These are phyloP conservation scores for Domatiomyces catenatus DNA, from an alignment of 2,329 filamentous ascomycete genomes.

Conservation along the genomic window DNA sequence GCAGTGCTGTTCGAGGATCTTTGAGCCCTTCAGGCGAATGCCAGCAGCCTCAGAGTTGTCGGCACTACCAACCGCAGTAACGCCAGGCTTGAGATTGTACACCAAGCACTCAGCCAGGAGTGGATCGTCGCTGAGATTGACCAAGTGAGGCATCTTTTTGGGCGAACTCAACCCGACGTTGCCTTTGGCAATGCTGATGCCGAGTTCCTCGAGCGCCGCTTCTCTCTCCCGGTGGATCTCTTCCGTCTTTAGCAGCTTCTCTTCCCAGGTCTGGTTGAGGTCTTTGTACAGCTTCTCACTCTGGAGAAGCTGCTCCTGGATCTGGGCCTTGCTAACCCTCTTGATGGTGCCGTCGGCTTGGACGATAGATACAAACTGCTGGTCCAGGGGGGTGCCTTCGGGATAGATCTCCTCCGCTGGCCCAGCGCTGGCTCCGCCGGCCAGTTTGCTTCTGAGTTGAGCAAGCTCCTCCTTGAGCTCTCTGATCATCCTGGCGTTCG, in stretches of 20 bases:
- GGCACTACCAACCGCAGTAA: constrained; percentile 85
- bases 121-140: constrained; percentile 91
- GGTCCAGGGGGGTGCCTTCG: constrained; percentile 77
- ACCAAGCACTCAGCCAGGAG: constrained; percentile 89
- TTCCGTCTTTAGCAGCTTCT: constrained; percentile 88
- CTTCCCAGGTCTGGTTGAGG: constrained; percentile 96
- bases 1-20: constrained; percentile 85
- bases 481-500: constrained; percentile 95
- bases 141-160: constrained; percentile 98
- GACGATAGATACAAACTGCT: constrained; percentile 93
- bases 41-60: constrained; percentile 72
- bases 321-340: constrained; percentile 95
- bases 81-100: constrained; percentile 93
- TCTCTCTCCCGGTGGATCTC: constrained; percentile 96
- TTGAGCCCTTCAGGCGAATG: constrained; percentile 82
- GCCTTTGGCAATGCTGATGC: constrained; percentile 97
- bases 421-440: constrained; percentile 34
- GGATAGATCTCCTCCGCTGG: constrained; percentile 61
- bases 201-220: constrained; percentile 83
- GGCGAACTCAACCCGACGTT: constrained; percentile 90
- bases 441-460: constrained; percentile 71
- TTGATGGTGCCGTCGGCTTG: constrained; percentile 71
- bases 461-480: constrained; percentile 91
- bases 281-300: constrained; percentile 93
- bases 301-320: constrained; percentile 87